phyloP scores from a whole-genome alignment of 768 basidiomycete species.

The Boletus insuetus region DNA sequence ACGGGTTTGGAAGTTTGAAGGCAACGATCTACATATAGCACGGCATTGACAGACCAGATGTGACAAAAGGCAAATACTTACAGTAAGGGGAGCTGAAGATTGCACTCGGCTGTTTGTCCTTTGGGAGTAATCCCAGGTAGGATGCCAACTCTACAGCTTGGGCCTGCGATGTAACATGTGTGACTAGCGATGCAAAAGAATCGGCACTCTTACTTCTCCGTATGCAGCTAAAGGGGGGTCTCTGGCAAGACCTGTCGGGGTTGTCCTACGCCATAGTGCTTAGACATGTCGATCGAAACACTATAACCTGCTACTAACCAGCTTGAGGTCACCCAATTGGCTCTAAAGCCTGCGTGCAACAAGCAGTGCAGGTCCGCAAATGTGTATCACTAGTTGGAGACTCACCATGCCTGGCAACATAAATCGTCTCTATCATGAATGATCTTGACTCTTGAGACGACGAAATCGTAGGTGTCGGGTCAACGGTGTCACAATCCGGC shows the following conservation, averaged over 20 bases:
- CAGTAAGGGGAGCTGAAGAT: slow-evolving; percentile 88
- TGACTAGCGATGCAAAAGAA: not conserved
- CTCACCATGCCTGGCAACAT: slow-evolving; percentile 41
- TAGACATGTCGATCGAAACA: too few species aligned
- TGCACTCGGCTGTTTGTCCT: slow-evolving; percentile 65
- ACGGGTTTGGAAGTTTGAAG: slow-evolving; percentile 73
- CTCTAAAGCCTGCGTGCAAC: slow-evolving; percentile 78
- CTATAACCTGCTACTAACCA: too few species aligned
- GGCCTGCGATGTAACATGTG: slow-evolving; percentile 33
- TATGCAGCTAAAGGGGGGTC: slow-evolving; percentile 73
- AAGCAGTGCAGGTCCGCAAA: too few species aligned
- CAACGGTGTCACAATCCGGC: too few species aligned
- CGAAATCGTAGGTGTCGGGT: not conserved
- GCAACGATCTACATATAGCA: slow-evolving; percentile 63
- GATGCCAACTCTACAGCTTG: slow-evolving; percentile 74
- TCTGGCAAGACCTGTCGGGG: slow-evolving; percentile 61
- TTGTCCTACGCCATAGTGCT: slow-evolving; percentile 44
- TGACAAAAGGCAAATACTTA: slow-evolving; percentile 29
- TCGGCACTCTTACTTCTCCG: slow-evolving; percentile 50
- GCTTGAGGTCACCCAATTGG: slow-evolving; percentile 65
- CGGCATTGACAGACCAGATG: not conserved
- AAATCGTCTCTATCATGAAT: slow-evolving; percentile 40
- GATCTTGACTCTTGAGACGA: too few species aligned
- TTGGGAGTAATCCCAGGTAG: slow-evolving; percentile 62
- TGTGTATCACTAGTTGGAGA: too few species aligned